These are phyloP conservation scores for Silene uniflora DNA, from an alignment of 148 eudicot genomes.

Conservation along the genomic window DNA sequence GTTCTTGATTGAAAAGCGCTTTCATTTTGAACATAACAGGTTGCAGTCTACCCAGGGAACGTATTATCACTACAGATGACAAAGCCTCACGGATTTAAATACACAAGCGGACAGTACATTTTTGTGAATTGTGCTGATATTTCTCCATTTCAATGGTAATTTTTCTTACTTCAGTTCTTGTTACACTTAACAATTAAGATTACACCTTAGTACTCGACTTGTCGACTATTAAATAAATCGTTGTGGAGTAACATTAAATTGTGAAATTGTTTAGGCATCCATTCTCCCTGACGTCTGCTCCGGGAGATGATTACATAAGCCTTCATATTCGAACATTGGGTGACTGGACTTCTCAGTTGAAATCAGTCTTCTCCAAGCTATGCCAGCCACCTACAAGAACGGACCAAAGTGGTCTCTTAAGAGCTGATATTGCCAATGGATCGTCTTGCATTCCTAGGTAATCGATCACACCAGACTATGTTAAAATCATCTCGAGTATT, in stretches of 20 bases:
- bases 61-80: slow-evolving; percentile 37
- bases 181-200: background rate
- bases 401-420: slow-evolving; percentile 45
- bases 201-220: too few species aligned
- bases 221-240: too few species aligned
- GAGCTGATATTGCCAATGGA: slow-evolving; percentile 31
- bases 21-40: slow-evolving; percentile 20
- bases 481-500: too few species aligned
- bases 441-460: slow-evolving; percentile 23
- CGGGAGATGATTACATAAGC: slow-evolving; percentile 55
- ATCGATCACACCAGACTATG: background rate
- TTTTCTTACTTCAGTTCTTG: background rate
- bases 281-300: slow-evolving; percentile 55
- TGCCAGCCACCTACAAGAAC: slow-evolving; percentile 36
- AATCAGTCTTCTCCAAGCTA: slow-evolving; percentile 40
- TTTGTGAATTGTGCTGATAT: slow-evolving; percentile 45
- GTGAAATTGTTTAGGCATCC: slow-evolving; percentile 36
- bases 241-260: background rate
- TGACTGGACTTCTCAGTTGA: slow-evolving; percentile 56
- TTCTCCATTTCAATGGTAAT: slow-evolving; percentile 45
- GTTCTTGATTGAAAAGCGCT: background rate
- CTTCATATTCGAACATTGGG: slow-evolving; percentile 56
- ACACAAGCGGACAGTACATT: slow-evolving; percentile 45
- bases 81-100: slow-evolving; percentile 41
- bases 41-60: slow-evolving; percentile 46